phyloP scores from a whole-genome alignment of 805 yeast species.

The Hanseniaspora singularis region DNA sequence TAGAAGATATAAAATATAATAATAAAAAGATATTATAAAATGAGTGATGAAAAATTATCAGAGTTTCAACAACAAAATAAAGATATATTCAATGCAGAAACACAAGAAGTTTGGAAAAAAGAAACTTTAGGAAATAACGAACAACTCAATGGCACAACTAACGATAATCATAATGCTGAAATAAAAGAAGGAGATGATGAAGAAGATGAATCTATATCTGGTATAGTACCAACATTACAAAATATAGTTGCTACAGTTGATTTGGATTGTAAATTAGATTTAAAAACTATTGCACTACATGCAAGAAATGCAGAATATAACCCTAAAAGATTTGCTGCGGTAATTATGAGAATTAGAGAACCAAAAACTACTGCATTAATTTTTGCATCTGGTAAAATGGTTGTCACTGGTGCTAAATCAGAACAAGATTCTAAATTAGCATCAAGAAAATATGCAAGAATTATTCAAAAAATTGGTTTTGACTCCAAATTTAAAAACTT shows the following conservation, averaged over 20 bases:
- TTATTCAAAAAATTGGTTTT: constrained; percentile 93
- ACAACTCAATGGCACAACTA: too few species aligned
- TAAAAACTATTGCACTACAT: constrained; percentile 93
- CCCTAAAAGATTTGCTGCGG: constrained; percentile 98
- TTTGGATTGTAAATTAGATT: constrained; percentile 86
- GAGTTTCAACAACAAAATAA: constrained; percentile 29
- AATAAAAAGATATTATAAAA: constrained; percentile 7
- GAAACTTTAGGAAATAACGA: constrained; percentile 14
- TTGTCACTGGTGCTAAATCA: constrained; percentile 97
- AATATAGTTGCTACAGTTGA: constrained; percentile 97
- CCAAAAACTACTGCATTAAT: constrained; percentile 97
- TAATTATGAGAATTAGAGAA: constrained; percentile 97
- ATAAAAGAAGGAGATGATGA: constrained; percentile 18
- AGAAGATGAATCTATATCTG: constrained; percentile 73
- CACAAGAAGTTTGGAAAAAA: constrained; percentile 31
- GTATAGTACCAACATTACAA: constrained; percentile 86
- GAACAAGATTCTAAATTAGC: constrained; percentile 98
- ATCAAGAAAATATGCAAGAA: constrained; percentile 93
- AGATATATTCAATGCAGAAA: constrained; percentile 29
- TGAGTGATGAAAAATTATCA: constrained; percentile 28
- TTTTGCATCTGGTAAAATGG: constrained; percentile 98
- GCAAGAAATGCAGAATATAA: constrained; percentile 98
- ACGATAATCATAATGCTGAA: constrained; percentile 3
- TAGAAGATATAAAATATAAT: too few species aligned
- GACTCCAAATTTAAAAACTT: constrained; percentile 96